A percentile compares a stretch with the other conserved stretches of the same genome.
phyloP scores from a whole-genome alignment of 2,329 filamentous ascomycete genomes.

The Lachnum nothofagi region DNA sequence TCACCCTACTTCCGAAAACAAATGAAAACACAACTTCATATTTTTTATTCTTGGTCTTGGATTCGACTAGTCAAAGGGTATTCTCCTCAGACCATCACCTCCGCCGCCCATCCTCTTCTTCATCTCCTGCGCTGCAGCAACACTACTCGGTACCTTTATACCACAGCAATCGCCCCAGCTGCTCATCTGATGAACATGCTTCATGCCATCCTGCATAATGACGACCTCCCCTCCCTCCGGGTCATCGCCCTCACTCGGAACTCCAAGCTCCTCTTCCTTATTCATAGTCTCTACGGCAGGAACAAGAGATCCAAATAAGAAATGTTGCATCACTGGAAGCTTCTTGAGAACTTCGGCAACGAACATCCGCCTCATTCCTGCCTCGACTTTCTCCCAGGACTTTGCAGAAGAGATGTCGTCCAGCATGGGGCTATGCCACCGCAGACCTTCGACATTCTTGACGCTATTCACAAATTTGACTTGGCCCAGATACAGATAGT shows the following conservation, averaged over 20 bases:
- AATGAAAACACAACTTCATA: not conserved
- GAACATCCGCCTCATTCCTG: slow-evolving; percentile 96
- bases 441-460: slow-evolving; percentile 87
- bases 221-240: slow-evolving; percentile 53
- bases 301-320: slow-evolving; percentile 82
- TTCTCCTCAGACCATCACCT: slow-evolving; percentile 58
- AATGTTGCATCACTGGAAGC: slow-evolving; percentile 97
- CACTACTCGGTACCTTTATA: slow-evolving; percentile 91
- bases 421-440: slow-evolving; percentile 97
- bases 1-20: not conserved
- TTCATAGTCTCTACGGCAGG: slow-evolving; percentile 80
- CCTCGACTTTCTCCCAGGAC: slow-evolving; percentile 87
- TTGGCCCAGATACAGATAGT: slow-evolving; percentile 89
- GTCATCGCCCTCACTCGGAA: slow-evolving; percentile 44
- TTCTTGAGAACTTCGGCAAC: slow-evolving; percentile 87
- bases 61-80: slow-evolving; percentile 69
- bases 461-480: slow-evolving; percentile 92
- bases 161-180: slow-evolving; percentile 96
- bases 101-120: slow-evolving; percentile 64
- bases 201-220: slow-evolving; percentile 60
- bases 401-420: slow-evolving; percentile 92
- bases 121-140: slow-evolving; percentile 85
- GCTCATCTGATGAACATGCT: slow-evolving; percentile 64
- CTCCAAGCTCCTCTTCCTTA: slow-evolving; percentile 50
- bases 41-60: not conserved